Evolutionary conservation across 306 rosid genomes (phyloP).

Genomic region (Castanea mollissima): DNA sequence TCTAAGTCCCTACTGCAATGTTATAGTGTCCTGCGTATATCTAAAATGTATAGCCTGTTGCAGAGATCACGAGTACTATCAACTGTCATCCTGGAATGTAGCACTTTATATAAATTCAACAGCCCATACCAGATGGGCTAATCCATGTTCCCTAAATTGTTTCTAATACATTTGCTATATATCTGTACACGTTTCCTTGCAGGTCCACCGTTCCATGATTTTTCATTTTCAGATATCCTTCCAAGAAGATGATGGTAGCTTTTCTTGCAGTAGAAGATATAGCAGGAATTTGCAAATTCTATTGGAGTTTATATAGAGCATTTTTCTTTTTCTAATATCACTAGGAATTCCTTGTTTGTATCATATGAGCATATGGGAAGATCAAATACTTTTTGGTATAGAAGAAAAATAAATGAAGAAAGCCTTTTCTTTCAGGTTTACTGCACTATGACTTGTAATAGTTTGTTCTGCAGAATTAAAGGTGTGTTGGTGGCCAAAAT

Average conservation of each 20-base stretch:
- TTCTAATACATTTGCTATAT: constrained; percentile 1
- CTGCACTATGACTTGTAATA: background rate
- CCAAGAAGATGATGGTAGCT: constrained; percentile 45
- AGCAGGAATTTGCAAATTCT: background rate
- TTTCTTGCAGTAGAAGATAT: background rate
- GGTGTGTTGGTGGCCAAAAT: too few relatives aligned
- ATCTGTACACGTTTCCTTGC: constrained; percentile 26
- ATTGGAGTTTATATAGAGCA: background rate
- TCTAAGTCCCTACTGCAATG: too few relatives aligned
- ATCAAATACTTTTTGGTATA: background rate
- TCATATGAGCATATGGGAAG: background rate
- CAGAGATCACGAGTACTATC: background rate
- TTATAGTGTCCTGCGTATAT: too few relatives aligned
- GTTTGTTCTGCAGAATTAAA: too few relatives aligned
- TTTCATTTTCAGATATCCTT: constrained; percentile 74
- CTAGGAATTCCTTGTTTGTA: background rate
- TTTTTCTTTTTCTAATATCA: background rate
- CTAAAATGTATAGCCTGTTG: too few relatives aligned
- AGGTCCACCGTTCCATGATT: constrained; percentile 93
- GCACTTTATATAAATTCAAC: too few relatives aligned
- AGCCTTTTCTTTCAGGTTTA: background rate
- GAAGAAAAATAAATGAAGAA: background rate
- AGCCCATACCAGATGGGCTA: background rate
- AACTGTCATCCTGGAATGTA: background rate
- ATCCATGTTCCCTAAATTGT: background rate